Evolutionary conservation across 495 filamentous ascomycete species (phyloP), one percentile per base, ranked within the genome.

Genomic region (Penicillium daleae): DNA sequence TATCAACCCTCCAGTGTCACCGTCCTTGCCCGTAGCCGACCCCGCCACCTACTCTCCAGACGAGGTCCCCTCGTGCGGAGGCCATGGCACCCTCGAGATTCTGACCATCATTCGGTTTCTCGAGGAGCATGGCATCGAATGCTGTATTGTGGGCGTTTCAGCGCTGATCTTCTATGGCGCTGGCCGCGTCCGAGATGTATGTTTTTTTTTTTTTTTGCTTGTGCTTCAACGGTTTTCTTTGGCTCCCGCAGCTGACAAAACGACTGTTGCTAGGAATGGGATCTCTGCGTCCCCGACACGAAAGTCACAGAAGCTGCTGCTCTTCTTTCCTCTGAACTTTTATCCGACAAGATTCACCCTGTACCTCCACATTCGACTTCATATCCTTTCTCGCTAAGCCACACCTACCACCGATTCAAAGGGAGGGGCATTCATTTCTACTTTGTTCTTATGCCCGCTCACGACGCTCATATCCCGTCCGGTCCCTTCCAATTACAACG

Each of bases 381-480:
- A 21, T 62, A 65, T 61, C 71, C 68, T 51, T 69, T 55, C 35
- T 75, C 71, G 37, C 63, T 75, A 48, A 67, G 65, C 58, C 71
- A 75, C 51, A 75, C 71, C 60, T 75, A 75, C 56, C 65, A 66
- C 50, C 72, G 72, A 49, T 75, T 73, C 61, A 73, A 75, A 66
- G 71, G 66, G 33, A 63, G 58, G 42, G 72, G 68, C 64, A 67
- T 70, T 48, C 57, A 70, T 56, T 71, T 71, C 56, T 73, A 73
- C 63, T 70, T 74, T 52, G 42, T 72, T n/a, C 60, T 76, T 26
- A 66, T 76, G 56, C 74, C 74, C 19, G 65, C 73, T 44, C 59
- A 63, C 40, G 65, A 76, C 55, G 62, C 62, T 60, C 71, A 76
- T 52, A 72, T 76, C 27, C 62, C 67, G 27, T 67, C 64, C 57